These are phyloP conservation scores for Filobasidium wieringae DNA, from an alignment of 768 basidiomycete genomes.

Conservation along the genomic window DNA sequence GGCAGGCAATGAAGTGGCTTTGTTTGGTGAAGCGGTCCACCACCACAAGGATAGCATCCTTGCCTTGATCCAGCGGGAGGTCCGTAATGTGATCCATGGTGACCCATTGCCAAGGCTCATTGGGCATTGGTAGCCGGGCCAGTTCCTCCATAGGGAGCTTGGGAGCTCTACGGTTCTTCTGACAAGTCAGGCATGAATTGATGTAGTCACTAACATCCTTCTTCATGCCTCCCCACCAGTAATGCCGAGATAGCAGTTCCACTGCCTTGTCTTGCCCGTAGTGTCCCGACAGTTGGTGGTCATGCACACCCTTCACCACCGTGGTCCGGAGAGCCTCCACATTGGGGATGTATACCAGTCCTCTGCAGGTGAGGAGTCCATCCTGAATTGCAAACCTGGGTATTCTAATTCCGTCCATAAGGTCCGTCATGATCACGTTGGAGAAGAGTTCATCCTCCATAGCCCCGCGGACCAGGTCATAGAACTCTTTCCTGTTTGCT, in stretches of 20 bases:
- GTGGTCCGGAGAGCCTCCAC: background rate
- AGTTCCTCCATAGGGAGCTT: background rate
- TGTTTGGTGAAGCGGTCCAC: conserved; percentile 22
- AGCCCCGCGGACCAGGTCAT: no score
- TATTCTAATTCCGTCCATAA: no score
- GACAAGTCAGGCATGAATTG: background rate
- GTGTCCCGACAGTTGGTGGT: conserved; percentile 41
- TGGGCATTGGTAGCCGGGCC: no score
- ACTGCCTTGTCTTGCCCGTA: conserved; percentile 39
- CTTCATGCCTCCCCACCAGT: conserved; percentile 27
- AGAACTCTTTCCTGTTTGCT: no score
- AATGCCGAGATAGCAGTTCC: conserved; percentile 36
- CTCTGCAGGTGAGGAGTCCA: no score
- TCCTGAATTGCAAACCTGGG: no score
- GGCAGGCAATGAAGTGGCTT: conserved; percentile 13
- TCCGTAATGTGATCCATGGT: conserved; percentile 42
- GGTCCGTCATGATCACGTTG: no score
- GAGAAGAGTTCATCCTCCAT: no score
- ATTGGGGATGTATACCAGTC: background rate
- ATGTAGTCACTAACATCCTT: background rate
- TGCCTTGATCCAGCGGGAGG: conserved; percentile 15
- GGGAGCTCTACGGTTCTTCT: background rate
- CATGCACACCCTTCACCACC: conserved; percentile 34
- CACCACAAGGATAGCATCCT: conserved; percentile 19
- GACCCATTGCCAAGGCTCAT: conserved; percentile 41